Conservation (phyloP, 306 rosid genomes). For the Vicia faba region DNA sequence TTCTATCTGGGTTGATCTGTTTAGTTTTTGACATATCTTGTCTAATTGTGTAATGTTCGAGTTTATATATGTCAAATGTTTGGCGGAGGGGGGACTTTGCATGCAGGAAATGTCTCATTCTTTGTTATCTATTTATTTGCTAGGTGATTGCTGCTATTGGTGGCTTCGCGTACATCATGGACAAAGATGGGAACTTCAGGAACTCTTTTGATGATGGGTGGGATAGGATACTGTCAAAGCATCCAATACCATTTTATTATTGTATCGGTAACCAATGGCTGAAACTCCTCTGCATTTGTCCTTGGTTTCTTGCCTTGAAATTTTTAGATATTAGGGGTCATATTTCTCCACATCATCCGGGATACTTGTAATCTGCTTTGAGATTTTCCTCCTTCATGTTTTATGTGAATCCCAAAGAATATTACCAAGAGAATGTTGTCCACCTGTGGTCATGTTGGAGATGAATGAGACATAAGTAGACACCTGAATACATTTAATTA, state of each 20-base stretch:
- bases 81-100: neutral
- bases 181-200: constrained; percentile 92
- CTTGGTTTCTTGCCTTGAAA: neutral
- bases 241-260: constrained; percentile 95
- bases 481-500: constrained; percentile 21
- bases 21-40: constrained; percentile 17
- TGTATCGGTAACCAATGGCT: constrained; percentile 64
- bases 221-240: constrained; percentile 94
- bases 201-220: constrained; percentile 94
- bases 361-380: constrained; percentile 24
- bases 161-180: constrained; percentile 92
- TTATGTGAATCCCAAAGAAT: constrained; percentile 1
- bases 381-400: constrained; percentile 22
- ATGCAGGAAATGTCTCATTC: constrained; percentile 25
- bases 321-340: constrained; percentile 2
- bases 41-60: neutral
- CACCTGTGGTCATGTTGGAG: constrained; percentile 9
- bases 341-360: constrained; percentile 16
- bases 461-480: constrained; percentile 8
- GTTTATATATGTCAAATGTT: neutral
- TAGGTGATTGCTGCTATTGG: constrained; percentile 88
- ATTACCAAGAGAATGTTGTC: constrained; percentile 5
- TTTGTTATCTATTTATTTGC: constrained; percentile 29
- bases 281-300: constrained; percentile 22
- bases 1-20: neutral